A percentile compares a stretch with the other conserved stretches of the same genome.
Evolutionary conservation across 139 green algal species (phyloP).

Genomic region (Closterium sp.): DNA sequence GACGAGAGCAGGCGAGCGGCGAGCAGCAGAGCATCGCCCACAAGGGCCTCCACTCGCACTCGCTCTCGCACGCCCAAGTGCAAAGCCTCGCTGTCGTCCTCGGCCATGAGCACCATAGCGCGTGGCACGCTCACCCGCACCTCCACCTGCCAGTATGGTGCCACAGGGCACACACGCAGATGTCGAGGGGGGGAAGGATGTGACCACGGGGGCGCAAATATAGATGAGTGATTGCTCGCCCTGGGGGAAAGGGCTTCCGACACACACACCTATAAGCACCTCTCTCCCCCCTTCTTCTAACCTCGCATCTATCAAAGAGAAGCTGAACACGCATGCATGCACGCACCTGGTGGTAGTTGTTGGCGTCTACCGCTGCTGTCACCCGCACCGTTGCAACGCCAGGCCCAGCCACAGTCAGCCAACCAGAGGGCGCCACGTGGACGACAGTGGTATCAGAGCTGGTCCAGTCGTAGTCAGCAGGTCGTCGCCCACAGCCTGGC

Average conservation of each 20-base stretch:
- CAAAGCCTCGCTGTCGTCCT: not conserved
- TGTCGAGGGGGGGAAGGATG: no score
- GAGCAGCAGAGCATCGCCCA: not conserved
- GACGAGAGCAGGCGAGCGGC: not conserved
- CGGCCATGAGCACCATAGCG: not conserved
- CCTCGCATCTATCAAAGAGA: no score
- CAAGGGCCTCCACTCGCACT: not conserved
- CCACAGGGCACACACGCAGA: no score
- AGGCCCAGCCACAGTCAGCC: not conserved
- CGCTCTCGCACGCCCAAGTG: not conserved
- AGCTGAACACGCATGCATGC: no score
- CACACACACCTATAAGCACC: no score
- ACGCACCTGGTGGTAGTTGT: not conserved
- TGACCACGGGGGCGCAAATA: no score
- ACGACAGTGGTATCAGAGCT: not conserved
- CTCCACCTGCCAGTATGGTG: constrained; percentile 9
- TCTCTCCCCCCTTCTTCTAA: no score
- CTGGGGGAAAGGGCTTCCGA: no score
- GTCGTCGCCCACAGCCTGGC: not conserved
- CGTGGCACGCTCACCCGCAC: constrained; percentile 8
- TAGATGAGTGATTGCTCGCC: no score
- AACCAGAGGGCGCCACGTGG: not conserved
- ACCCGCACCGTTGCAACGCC: not conserved
- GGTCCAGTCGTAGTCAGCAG: not conserved
- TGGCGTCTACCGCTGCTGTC: not conserved